A percentile compares a stretch with the other conserved stretches of the same genome.
Conservation (phyloP, 2,329 filamentous ascomycete genomes). For the Herpomyces periplanetae region DNA sequence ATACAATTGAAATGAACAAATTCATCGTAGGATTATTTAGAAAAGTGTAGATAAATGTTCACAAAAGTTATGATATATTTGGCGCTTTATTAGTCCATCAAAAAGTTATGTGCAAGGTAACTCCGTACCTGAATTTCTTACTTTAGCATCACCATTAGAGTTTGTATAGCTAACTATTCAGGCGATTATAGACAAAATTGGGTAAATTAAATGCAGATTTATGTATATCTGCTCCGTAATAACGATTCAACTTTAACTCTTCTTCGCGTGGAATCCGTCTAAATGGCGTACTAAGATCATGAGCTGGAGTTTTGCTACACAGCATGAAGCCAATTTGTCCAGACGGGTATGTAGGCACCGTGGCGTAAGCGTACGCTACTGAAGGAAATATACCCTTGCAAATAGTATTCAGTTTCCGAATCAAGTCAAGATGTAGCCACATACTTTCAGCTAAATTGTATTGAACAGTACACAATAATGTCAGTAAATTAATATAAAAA, state of each 20-base stretch:
- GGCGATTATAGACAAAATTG: constrained; percentile 48
- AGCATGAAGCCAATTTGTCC: constrained; percentile 99
- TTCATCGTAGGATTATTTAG: too few species aligned
- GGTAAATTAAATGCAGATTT: constrained; percentile 72
- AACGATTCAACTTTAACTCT: constrained; percentile 65
- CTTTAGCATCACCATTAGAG: too few species aligned
- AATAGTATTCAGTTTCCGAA: constrained; percentile 74
- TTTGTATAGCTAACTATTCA: too few species aligned
- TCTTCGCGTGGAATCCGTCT: constrained; percentile 47
- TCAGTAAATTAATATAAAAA: constrained; percentile 1
- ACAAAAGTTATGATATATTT: too few species aligned
- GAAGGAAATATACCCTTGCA: constrained; percentile 91
- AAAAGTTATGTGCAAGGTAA: too few species aligned
- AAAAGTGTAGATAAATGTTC: too few species aligned
- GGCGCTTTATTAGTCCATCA: too few species aligned
- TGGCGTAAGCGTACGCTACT: constrained; percentile 94
- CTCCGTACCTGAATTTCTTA: too few species aligned
- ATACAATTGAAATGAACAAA: too few species aligned
- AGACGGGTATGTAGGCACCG: constrained; percentile 91
- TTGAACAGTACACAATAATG: constrained; percentile 1
- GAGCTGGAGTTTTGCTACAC: constrained; percentile 56
- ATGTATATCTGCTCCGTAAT: constrained; percentile 94
- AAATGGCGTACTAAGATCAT: constrained; percentile 45
- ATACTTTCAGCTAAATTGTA: constrained; percentile 51
- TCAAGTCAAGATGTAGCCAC: constrained; percentile 85